These are phyloP conservation scores for Torulaspora franciscae DNA, from an alignment of 805 yeast genomes.

Conservation along the genomic window DNA sequence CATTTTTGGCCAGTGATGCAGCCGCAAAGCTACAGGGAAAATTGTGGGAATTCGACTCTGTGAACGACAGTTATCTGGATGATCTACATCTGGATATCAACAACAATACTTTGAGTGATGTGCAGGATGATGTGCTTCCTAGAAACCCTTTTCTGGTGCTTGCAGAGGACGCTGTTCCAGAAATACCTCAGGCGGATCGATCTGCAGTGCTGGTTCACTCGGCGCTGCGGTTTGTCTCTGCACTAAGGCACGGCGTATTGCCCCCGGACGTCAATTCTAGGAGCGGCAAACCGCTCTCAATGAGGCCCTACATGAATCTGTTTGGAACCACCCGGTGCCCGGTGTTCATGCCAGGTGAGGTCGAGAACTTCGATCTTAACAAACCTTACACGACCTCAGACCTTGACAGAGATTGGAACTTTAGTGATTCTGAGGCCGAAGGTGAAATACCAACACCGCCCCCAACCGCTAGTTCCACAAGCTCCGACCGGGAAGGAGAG, in stretches of 20 bases:
- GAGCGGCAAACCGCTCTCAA: conserved; percentile 50
- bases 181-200: conserved; percentile 59
- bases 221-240: conserved; percentile 58
- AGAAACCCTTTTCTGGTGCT: conserved; percentile 71
- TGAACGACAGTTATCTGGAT: conserved; percentile 51
- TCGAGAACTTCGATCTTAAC: conserved; percentile 37
- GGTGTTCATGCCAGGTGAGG: conserved; percentile 30
- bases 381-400: conserved; percentile 43
- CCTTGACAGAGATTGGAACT: conserved; percentile 34
- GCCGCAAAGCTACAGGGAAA: conserved; percentile 51
- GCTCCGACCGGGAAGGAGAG: conserved; percentile 15
- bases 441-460: conserved; percentile 1
- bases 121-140: conserved; percentile 64
- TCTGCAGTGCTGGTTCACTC: conserved; percentile 65
- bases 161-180: conserved; percentile 67
- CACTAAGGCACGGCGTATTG: conserved; percentile 50
- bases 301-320: conserved; percentile 61
- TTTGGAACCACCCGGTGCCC: conserved; percentile 67
- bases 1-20: conserved; percentile 42
- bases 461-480: not conserved
- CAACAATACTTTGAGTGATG: conserved; percentile 51
- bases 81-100: conserved; percentile 41
- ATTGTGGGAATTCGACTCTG: conserved; percentile 42
- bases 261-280: conserved; percentile 55
- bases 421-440: not conserved